Evolutionary conservation across 192 early-diverging fungal genomes (phyloP), one percentile per base, ranked within the genome.

Genomic region (Mortierella claussenii): DNA sequence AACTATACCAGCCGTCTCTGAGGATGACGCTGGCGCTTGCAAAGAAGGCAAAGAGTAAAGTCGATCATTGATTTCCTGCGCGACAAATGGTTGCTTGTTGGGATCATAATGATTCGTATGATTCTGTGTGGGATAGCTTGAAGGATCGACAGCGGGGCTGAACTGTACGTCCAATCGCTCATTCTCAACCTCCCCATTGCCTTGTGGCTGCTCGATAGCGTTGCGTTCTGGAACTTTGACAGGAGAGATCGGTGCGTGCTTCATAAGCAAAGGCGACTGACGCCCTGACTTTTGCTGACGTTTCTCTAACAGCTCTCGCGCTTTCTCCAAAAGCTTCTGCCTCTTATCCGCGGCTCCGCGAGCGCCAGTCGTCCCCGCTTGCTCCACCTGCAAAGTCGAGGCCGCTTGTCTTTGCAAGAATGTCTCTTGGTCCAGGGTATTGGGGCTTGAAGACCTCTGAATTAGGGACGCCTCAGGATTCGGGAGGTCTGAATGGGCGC

Each of bases 281-380:
- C 3, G 0, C 23, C 40, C 40, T 23, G 56, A 50, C 5, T 32
- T 34, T 20, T 71, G 59, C 23, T 63, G 69, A 5, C 69, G 69
- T 44, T 55, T 71, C 37, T 71, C 69, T 0, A 61, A 32, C 4
- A 71, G 37, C n/a, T 63, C 69, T 0, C 60, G 58, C 2, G 53
- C 69, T 28, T 63, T 71, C 21, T 57, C 54, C 37, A 71, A n/a
- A 0, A 71, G 37, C 21, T 24, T 43, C 12, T 44, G 49, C 28
- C 50, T 70, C 7, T 51, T 70, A 36, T 70, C 58, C 5, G 31
- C 24, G 6, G 10, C 37, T 2, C 42, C 18, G 11, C 50, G 59
- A 31, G 13, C 11, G 10, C 24, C 46, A 20, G 7, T 36, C 3
- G 31, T 28, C 21, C 10, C 33, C 23, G 30, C 26, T 12, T 59